Conservation (phyloP, 495 filamentous ascomycete genomes). For the Penicillium roqueforti region DNA sequence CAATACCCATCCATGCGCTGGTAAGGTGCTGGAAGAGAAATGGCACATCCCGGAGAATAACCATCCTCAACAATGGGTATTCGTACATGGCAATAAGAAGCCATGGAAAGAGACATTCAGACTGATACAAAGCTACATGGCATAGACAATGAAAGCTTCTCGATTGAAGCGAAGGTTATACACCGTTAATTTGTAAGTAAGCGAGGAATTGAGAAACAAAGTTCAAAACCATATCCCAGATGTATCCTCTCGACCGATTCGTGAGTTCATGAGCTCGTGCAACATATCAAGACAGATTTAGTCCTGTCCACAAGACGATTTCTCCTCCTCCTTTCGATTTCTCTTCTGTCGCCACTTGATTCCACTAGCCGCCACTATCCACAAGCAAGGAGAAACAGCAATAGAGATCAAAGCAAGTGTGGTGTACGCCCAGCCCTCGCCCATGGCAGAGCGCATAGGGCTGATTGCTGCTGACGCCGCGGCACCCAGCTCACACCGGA, state of each 20-base stretch:
- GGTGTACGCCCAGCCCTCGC: slow-evolving; percentile 60
- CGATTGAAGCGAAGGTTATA: background rate
- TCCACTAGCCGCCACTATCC: slow-evolving; percentile 29
- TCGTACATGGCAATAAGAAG: background rate
- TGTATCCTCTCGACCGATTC: background rate
- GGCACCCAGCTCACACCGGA: slow-evolving; percentile 60
- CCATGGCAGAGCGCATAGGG: slow-evolving; percentile 57
- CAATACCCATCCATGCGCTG: slow-evolving; percentile 25
- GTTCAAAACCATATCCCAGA: background rate
- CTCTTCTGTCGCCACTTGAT: slow-evolving; percentile 40
- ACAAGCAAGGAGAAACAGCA: slow-evolving; percentile 25
- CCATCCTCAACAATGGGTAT: slow-evolving; percentile 11
- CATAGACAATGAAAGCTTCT: background rate
- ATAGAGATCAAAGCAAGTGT: slow-evolving; percentile 44
- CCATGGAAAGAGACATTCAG: background rate
- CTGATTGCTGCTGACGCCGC: slow-evolving; percentile 49
- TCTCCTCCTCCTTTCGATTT: slow-evolving; percentile 9
- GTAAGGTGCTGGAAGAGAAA: slow-evolving; percentile 49
- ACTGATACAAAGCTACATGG: background rate
- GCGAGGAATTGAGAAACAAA: background rate
- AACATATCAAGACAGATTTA: background rate
- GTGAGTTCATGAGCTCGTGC: background rate
- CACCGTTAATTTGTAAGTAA: background rate
- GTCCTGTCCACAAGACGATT: background rate
- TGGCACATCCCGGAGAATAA: slow-evolving; percentile 27